Evolutionary conservation across 2,329 filamentous ascomycete species (phyloP).

Genomic region (Apiospora koreana): DNA sequence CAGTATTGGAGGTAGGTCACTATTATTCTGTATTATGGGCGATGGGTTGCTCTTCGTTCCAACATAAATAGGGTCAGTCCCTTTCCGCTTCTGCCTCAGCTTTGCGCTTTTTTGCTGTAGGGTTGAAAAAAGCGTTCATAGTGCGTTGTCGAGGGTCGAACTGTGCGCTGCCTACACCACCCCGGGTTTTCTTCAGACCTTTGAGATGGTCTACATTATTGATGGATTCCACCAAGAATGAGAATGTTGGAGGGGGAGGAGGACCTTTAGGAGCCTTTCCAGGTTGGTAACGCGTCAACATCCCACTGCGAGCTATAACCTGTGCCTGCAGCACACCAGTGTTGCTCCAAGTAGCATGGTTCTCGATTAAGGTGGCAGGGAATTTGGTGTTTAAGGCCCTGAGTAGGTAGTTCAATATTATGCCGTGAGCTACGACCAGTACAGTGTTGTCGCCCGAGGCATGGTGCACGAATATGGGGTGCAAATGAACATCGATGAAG

Average conservation of each 20-base stretch:
- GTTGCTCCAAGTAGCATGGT: constrained; percentile 50
- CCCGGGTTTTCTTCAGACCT: constrained; percentile 75
- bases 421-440: constrained; percentile 79
- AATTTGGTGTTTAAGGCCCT: constrained; percentile 61
- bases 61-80: constrained; percentile 12
- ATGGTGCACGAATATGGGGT: constrained; percentile 49
- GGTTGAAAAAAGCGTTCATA: constrained; percentile 72
- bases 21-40: not conserved
- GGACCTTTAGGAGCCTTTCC: too few species aligned
- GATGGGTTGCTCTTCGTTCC: not conserved
- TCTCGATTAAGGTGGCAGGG: constrained; percentile 24
- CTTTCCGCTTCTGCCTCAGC: constrained; percentile 27
- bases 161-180: constrained; percentile 77
- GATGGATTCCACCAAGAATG: constrained; percentile 48
- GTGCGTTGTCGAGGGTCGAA: constrained; percentile 76
- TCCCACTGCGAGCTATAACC: constrained; percentile 12
- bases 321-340: constrained; percentile 39
- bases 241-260: constrained; percentile 34
- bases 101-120: constrained; percentile 51
- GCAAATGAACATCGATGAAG: constrained; percentile 68
- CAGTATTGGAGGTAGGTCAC: not conserved
- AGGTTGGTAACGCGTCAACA: not conserved
- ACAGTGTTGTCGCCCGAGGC: constrained; percentile 33
- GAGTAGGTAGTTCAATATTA: constrained; percentile 73
- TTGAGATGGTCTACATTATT: constrained; percentile 73